These are phyloP conservation scores for Trypanosoma boissoni DNA, from an alignment of 208 protist genomes.

Conservation along the genomic window DNA sequence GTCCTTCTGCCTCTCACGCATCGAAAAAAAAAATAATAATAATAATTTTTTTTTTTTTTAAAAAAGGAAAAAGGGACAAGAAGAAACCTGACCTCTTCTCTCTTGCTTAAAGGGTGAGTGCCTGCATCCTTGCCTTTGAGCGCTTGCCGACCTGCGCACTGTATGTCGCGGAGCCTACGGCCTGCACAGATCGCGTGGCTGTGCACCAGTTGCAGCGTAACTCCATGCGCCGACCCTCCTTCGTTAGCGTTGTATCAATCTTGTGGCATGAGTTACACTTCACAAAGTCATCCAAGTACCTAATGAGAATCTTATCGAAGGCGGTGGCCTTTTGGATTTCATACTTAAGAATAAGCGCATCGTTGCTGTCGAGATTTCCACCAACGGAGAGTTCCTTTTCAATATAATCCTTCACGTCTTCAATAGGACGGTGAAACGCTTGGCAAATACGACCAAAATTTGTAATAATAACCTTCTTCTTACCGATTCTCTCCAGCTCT, in stretches of 20 bases:
- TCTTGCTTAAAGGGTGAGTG: constrained; percentile 44
- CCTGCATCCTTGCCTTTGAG: constrained; percentile 53
- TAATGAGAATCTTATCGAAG: constrained; percentile 78
- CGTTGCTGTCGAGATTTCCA: constrained; percentile 82
- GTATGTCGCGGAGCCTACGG: constrained; percentile 58
- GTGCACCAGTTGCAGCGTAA: constrained; percentile 79
- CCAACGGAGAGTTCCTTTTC: constrained; percentile 88
- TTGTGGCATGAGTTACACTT: constrained; percentile 89
- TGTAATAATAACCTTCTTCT: constrained; percentile 90
- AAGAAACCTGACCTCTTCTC: background rate
- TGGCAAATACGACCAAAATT: constrained; percentile 92
- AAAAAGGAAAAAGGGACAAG: no score
- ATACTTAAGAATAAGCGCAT: constrained; percentile 87
- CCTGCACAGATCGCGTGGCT: constrained; percentile 73
- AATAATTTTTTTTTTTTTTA: no score
- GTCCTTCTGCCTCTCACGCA: background rate
- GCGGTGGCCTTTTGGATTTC: constrained; percentile 80
- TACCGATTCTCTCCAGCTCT: constrained; percentile 80
- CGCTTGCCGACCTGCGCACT: constrained; percentile 79
- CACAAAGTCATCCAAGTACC: constrained; percentile 90
- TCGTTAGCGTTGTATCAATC: constrained; percentile 85
- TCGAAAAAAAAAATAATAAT: no score
- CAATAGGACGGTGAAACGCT: constrained; percentile 72
- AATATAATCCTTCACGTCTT: constrained; percentile 90
- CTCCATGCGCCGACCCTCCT: constrained; percentile 68